Evolutionary conservation across 2,329 filamentous ascomycete species (phyloP), one percentile per base, ranked within the genome.

Genomic region (Teratosphaeria destructans): DNA sequence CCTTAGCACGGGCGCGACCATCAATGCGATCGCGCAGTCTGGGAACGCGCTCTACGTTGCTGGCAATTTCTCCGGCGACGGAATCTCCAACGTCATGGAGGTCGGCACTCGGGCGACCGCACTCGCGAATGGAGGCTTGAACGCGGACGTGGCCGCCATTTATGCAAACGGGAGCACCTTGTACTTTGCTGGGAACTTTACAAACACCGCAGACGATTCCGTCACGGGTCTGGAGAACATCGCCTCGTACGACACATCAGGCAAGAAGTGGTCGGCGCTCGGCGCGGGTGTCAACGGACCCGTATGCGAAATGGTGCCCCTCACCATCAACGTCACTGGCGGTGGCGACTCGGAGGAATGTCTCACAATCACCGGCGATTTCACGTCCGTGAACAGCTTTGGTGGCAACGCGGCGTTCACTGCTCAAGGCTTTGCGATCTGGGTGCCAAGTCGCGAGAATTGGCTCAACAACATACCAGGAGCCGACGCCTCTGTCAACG

Each of bases 101-200:
- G 82, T 97, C 63, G 81, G 81, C 62, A 79, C 81, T n/a, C 81
- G 85, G 54, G 79, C 85, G 2, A 80, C 81, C 1, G 79, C 85
- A 19, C 75, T 88, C 60, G 74, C 85, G 23, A 84, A 85, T 32
- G 85, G 86, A 54, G 92, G 94, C 3, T 78, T 99, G 47, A 91
- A 99, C 67, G 86, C 85, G 2, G 81, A 85, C 61, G 89, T 99
- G n/a, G 74, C 82, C 59, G 81, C 85, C 12, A 83, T 96, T 77
- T 82, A 88, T 61, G 75, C 85, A 29, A 83, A 88, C 59, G 84
- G 79, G 57, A 82, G 83, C 19, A 75, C 76, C 37, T 77, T 96
- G 12, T 99, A 89, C 68, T 85, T 94, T 53, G 94, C 90, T 19
- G 94, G 94, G 55, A 84, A 85, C 58, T 99, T 99, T 74, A 88